Evolutionary conservation across 2,329 filamentous ascomycete species (phyloP).

Genomic region (Sporothrix mexicana): DNA sequence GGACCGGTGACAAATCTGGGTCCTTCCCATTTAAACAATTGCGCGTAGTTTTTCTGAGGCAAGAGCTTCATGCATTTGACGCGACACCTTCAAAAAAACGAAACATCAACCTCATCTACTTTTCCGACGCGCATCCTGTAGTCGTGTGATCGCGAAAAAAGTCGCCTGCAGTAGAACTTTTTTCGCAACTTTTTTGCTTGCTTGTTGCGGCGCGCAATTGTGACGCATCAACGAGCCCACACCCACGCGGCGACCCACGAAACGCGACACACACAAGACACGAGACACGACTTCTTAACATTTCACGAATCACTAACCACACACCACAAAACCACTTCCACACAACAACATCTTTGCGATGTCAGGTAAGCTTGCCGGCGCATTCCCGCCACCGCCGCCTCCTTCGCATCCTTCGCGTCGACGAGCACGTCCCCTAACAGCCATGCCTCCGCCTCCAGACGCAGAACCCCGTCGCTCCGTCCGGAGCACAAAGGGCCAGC

Average conservation of each 20-base stretch:
- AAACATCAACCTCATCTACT: neutral
- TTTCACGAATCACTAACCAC: neutral
- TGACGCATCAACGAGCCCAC: neutral
- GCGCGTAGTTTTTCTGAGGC: conserved; percentile 17
- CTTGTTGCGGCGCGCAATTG: conserved; percentile 2
- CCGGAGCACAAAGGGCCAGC: conserved; percentile 94
- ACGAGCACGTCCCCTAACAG: neutral
- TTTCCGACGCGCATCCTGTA: conserved; percentile 19
- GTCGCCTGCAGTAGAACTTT: neutral
- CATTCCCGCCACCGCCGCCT: neutral
- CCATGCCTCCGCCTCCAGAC: conserved; percentile 47
- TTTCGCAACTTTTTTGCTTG: neutral
- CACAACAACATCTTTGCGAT: conserved; percentile 24
- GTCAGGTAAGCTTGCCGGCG: conserved; percentile 34
- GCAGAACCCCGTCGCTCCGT: conserved; percentile 89
- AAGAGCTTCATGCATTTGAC: conserved; percentile 4
- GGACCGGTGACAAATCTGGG: neutral
- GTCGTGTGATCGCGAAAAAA: conserved; percentile 24
- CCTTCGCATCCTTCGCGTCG: neutral
- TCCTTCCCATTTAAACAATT: neutral
- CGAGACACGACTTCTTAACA: neutral
- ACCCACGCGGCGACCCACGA: neutral
- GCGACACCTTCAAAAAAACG: neutral
- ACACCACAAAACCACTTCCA: conserved; percentile 3
- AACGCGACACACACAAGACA: neutral